A percentile compares a stretch with the other conserved stretches of the same genome.
Conservation (phyloP, 148 eudicot genomes). For the Dianthus caryophyllus region DNA sequence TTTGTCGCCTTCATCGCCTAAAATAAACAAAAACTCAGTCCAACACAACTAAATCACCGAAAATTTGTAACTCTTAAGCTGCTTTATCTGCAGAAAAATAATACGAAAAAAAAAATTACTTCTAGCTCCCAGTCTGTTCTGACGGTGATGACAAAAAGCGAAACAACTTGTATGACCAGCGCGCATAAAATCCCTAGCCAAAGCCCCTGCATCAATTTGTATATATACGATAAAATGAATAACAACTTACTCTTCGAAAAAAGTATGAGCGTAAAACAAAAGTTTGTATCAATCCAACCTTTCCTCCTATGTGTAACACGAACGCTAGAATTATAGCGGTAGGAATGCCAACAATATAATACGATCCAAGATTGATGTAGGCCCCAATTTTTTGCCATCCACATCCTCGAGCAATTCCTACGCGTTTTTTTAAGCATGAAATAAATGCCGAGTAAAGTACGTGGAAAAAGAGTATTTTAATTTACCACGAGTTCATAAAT, state of each 20-base stretch:
- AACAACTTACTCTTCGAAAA: neutral
- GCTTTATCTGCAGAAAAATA: neutral
- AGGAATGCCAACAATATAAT: slow-evolving; percentile 84
- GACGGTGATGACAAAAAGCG: slow-evolving; percentile 44
- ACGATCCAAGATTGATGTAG: slow-evolving; percentile 71
- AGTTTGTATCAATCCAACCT: slow-evolving; percentile 34
- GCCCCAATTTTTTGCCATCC: slow-evolving; percentile 85
- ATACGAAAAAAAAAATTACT: slow-evolving; percentile 33
- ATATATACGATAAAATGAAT: neutral
- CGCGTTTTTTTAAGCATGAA: slow-evolving; percentile 1
- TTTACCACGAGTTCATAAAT: neutral
- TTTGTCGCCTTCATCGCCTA: slow-evolving; percentile 59
- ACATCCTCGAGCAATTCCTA: slow-evolving; percentile 77
- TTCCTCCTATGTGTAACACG: slow-evolving; percentile 57
- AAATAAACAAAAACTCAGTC: slow-evolving; percentile 10
- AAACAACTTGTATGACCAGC: slow-evolving; percentile 52
- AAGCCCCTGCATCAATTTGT: slow-evolving; percentile 42
- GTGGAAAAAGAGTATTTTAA: neutral
- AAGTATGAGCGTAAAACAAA: neutral
- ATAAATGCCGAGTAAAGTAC: neutral
- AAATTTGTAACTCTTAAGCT: no score
- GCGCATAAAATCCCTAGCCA: slow-evolving; percentile 82
- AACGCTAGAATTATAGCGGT: slow-evolving; percentile 64
- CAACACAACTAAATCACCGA: neutral
- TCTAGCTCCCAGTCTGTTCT: slow-evolving; percentile 62